phyloP scores from a whole-genome alignment of 2,329 filamentous ascomycete genomes.

The Colletotrichum sublineola region DNA sequence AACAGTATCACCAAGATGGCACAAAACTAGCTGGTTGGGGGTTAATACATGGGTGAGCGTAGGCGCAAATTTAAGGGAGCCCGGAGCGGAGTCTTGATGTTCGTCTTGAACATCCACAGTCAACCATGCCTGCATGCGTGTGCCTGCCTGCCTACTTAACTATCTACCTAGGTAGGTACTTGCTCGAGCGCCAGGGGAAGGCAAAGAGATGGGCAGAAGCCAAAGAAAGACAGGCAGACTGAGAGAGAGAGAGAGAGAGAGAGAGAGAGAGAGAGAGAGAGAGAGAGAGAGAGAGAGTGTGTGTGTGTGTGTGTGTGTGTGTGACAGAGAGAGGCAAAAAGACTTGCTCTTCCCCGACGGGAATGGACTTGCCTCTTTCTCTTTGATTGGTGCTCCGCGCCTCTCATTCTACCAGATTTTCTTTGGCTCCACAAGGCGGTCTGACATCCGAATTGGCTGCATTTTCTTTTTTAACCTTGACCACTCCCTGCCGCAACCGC shows the following conservation, averaged over 20 bases:
- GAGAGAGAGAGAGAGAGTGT: too few relatives aligned
- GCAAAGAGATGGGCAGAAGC: conserved; percentile 2
- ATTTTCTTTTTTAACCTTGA: conserved; percentile 35
- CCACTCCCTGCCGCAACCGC: conserved; percentile 36
- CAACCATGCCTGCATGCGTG: conserved; percentile 1
- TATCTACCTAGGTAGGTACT: not conserved
- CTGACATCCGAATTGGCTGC: conserved; percentile 34
- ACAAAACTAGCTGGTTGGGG: not conserved
- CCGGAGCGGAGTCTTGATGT: not conserved
- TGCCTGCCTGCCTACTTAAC: not conserved
- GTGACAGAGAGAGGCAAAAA: not conserved
- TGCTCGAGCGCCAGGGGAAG: not conserved
- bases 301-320: not conserved
- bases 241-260: conserved; percentile 1
- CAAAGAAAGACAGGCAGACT: not conserved
- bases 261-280: too few relatives aligned
- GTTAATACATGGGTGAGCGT: not conserved
- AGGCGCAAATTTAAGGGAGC: not conserved
- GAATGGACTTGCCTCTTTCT: conserved; percentile 37
- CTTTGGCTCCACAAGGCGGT: conserved; percentile 40
- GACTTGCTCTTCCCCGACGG: conserved; percentile 23
- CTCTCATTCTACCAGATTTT: conserved; percentile 33
- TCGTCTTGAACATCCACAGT: not conserved
- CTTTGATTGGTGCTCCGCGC: conserved; percentile 36
- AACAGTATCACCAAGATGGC: not conserved